Conservation (phyloP, 164 flowering plant species). For the Vitis rupestris region DNA sequence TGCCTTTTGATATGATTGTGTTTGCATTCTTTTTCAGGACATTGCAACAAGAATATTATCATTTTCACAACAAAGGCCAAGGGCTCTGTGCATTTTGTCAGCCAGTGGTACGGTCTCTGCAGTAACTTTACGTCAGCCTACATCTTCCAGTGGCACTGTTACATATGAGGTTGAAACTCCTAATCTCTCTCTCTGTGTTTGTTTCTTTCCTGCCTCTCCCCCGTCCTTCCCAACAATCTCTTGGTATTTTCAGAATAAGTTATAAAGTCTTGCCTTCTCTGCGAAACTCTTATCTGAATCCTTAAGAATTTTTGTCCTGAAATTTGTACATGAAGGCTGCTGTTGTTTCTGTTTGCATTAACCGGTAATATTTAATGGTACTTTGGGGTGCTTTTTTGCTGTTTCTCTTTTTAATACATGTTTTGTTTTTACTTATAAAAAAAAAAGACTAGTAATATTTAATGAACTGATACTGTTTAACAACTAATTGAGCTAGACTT, state of each 20-base stretch:
- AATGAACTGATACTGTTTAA: too few species aligned
- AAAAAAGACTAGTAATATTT: too few species aligned
- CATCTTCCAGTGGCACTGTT: conserved; percentile 35
- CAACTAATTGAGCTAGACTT: too few species aligned
- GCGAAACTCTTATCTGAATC: background rate
- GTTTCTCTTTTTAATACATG: too few species aligned
- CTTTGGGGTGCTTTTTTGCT: too few species aligned
- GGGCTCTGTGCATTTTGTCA: conserved; percentile 65
- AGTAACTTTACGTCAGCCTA: conserved; percentile 57
- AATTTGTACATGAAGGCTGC: background rate
- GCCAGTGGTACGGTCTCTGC: conserved; percentile 59
- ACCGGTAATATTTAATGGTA: too few species aligned
- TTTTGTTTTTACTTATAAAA: too few species aligned
- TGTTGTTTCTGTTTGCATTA: too few species aligned
- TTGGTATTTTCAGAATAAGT: too few species aligned
- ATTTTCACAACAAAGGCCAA: conserved; percentile 60
- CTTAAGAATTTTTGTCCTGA: background rate
- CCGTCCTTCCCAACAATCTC: too few species aligned
- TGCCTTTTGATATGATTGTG: background rate
- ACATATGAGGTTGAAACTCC: conserved; percentile 52
- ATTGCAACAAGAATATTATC: conserved; percentile 53
- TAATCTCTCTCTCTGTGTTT: background rate
- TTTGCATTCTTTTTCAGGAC: conserved; percentile 34
- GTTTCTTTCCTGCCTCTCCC: background rate
- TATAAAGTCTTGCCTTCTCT: too few species aligned